A percentile compares a stretch with the other conserved stretches of the same genome.
These are phyloP conservation scores for Trichocladium uniseriatum DNA, from an alignment of 495 filamentous ascomycete species.

Conservation along the genomic window DNA sequence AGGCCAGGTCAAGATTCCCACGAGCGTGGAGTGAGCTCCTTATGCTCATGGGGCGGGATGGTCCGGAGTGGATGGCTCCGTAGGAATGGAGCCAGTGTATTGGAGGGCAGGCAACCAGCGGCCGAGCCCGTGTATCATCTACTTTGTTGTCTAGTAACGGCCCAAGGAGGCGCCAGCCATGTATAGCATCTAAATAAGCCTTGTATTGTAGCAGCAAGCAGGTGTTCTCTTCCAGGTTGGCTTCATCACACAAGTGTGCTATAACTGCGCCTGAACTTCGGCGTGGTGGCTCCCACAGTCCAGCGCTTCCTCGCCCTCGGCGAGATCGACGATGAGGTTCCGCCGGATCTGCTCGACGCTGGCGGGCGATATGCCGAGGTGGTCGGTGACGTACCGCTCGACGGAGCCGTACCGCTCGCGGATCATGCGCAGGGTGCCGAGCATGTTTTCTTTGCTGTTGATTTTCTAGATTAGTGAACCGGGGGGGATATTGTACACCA, in stretches of 20 bases:
- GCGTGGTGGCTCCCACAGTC: constrained; percentile 27
- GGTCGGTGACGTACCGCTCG: constrained; percentile 45
- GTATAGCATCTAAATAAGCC: not conserved
- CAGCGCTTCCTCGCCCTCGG: constrained; percentile 17
- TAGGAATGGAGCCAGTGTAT: not conserved
- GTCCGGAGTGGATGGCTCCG: not conserved
- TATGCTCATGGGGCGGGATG: no score
- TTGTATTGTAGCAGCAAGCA: not conserved
- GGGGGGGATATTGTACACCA: no score
- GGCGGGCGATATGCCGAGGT: constrained; percentile 43
- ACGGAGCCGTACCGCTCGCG: constrained; percentile 45
- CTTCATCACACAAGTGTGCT: no score
- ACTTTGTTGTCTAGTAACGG: not conserved
- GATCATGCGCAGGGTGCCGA: constrained; percentile 42
- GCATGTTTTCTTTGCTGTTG: constrained; percentile 47
- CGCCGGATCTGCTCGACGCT: constrained; percentile 40
- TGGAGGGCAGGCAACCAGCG: not conserved
- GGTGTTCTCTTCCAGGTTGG: no score
- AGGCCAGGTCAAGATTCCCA: constrained; percentile 40
- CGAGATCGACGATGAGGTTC: constrained; percentile 36
- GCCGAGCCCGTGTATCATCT: constrained; percentile 1
- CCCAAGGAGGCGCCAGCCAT: not conserved
- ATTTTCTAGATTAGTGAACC: no score
- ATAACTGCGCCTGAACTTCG: not conserved
- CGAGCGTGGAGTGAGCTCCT: constrained; percentile 24